Base-by-base conservation (phyloP, 495 filamentous ascomycete species). In the Amorphotheca resinae region DNA sequence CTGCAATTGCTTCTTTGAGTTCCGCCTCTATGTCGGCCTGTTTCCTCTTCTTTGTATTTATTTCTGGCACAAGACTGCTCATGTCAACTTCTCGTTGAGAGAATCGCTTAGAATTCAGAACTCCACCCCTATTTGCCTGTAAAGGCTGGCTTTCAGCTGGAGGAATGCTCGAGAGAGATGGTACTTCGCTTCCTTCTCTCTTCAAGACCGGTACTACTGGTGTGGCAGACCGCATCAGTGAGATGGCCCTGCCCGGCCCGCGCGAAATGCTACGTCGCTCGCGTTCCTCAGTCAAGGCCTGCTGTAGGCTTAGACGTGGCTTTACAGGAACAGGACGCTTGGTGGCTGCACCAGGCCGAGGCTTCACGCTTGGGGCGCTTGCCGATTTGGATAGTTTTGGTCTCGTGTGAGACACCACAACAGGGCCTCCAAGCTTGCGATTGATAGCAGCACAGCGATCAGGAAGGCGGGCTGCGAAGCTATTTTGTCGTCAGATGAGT, bases 361-460 rank as follows among this genome's bases (percentile, higher is more conserved):
- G 41, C 35, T 61, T 25, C 3, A 42, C 38, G 14, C 40, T 23
- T 14, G 48, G 51, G 22, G 48, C 46, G 38, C 44, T 63, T 20
- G 60, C 47, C 33, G 64, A 59, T 45, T 66, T 74, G 12, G 50
- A 51, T 4, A 64, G 47, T 42, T 62, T 73, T 38, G 67, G 59
- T 50, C 76, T 79, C 3, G 64, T 64, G 1, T 82, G 76, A 22
- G 84, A 78, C 32, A 76, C 66, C 22, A 73, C 69, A 20, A 72
- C 65, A 2, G 82, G 80, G 0, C 85, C 87, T 11, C 88, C 87
- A 7, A 95, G 75, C 60, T 95, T 95, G 45, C 80, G 80, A 48
- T 82, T 89, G 46, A 98, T 76, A 28, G 70, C 65, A 37, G 76
- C 75, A 60, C 84, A 91, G 34, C 82, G 70, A 20, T 87, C 79